A percentile compares a stretch with the other conserved stretches of the same genome.
Conservation (phyloP, 352 stramenopile genomes). For the Phytopythium mirpurense region DNA sequence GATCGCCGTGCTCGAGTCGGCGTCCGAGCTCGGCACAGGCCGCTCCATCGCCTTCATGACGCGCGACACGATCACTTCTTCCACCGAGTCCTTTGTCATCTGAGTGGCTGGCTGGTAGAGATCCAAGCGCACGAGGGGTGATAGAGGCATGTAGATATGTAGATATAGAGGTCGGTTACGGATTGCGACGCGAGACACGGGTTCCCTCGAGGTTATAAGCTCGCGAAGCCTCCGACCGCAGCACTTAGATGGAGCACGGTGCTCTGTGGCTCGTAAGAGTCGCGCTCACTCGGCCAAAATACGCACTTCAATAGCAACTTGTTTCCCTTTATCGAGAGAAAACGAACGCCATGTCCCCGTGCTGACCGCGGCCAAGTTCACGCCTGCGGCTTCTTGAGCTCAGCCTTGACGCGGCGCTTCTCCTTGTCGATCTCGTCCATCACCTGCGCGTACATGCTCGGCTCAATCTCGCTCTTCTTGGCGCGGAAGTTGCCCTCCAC, state of each 20-base stretch:
- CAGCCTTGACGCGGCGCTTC: conserved; percentile 56
- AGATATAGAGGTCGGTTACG: neutral
- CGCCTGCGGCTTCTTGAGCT: conserved; percentile 32
- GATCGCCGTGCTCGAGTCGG: conserved; percentile 8
- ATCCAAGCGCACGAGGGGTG: neutral
- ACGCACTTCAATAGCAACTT: neutral
- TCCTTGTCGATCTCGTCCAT: conserved; percentile 67
- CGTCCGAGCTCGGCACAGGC: conserved; percentile 1
- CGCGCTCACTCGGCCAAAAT: too few species aligned
- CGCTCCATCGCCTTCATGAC: conserved; percentile 4
- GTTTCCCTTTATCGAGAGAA: neutral
- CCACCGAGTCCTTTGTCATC: conserved; percentile 3
- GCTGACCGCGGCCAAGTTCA: too few species aligned
- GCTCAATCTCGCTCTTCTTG: conserved; percentile 57
- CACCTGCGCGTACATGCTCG: conserved; percentile 52
- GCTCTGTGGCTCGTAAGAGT: neutral
- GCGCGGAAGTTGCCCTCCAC: conserved; percentile 50
- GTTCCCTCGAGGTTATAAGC: neutral
- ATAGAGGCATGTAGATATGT: conserved; percentile 2
- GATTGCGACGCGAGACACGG: neutral
- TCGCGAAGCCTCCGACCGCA: neutral
- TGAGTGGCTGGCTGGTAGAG: neutral
- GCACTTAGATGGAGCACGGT: neutral
- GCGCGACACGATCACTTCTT: conserved; percentile 9
- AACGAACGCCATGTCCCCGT: too few species aligned